Evolutionary conservation across 2,329 filamentous ascomycete species (phyloP).

Genomic region (Monosporascus ibericus): DNA sequence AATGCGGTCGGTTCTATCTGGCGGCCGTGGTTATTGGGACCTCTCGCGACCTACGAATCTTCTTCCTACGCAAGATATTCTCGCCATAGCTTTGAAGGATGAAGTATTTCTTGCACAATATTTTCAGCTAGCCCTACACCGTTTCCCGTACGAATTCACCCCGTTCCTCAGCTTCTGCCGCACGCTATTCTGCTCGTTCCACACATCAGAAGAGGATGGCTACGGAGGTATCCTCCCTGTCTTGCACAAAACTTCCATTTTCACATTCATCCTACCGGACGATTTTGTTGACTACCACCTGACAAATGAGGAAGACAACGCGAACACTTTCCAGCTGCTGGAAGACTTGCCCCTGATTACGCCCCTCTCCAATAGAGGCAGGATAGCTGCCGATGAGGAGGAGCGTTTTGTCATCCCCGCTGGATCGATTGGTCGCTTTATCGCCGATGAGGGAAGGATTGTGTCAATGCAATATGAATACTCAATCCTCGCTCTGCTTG

Average conservation of each 20-base stretch:
- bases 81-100: slow-evolving; percentile 45
- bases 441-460: slow-evolving; percentile 71
- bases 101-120: slow-evolving; percentile 49
- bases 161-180: slow-evolving; percentile 72
- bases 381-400: slow-evolving; percentile 38
- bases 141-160: slow-evolving; percentile 80
- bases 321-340: slow-evolving; percentile 67
- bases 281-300: slow-evolving; percentile 70
- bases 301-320: slow-evolving; percentile 79
- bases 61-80: slow-evolving; percentile 30
- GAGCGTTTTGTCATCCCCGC: slow-evolving; percentile 56
- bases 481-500: slow-evolving; percentile 73
- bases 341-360: slow-evolving; percentile 59
- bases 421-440: slow-evolving; percentile 63
- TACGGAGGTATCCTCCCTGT: slow-evolving; percentile 50
- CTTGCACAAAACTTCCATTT: slow-evolving; percentile 62
- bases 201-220: slow-evolving; percentile 24
- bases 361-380: slow-evolving; percentile 37
- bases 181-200: slow-evolving; percentile 50
- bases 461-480: slow-evolving; percentile 74
- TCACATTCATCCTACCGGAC: slow-evolving; percentile 72
- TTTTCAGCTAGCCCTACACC: slow-evolving; percentile 63
- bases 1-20: slow-evolving; percentile 58
- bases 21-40: slow-evolving; percentile 48
- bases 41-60: slow-evolving; percentile 35